Conservation (phyloP, 2,329 filamentous ascomycete species). For the Fusarium siculi region DNA sequence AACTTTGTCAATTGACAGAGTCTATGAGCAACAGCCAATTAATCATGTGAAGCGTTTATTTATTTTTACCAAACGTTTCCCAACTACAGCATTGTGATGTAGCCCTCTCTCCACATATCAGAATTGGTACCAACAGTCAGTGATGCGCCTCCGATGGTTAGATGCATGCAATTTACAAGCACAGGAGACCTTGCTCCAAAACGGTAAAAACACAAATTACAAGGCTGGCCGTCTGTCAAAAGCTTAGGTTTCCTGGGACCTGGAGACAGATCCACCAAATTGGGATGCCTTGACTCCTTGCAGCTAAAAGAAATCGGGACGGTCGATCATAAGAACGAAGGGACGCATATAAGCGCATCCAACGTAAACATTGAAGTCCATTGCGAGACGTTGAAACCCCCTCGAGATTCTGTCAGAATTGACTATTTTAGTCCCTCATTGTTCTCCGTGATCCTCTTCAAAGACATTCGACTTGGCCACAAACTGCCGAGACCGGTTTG, state of each 20-base stretch:
- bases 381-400: background rate
- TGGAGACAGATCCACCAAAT: conserved; percentile 36
- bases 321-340: conserved; percentile 27
- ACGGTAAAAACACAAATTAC: conserved; percentile 7
- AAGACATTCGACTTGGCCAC: conserved; percentile 17
- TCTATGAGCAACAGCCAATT: background rate
- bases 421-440: background rate
- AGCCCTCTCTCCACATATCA: background rate
- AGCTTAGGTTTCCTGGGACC: conserved; percentile 31
- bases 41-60: background rate
- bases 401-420: background rate
- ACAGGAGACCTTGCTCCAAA: conserved; percentile 28
- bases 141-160: conserved; percentile 18
- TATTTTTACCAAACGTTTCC: background rate
- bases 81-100: background rate
- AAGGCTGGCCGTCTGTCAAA: conserved; percentile 34
- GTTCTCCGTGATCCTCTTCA: background rate
- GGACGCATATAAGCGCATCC: conserved; percentile 11
- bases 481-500: conserved; percentile 31
- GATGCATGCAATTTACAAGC: conserved; percentile 36
- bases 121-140: conserved; percentile 3
- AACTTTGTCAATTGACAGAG: conserved; percentile 2
- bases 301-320: conserved; percentile 31
- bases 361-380: background rate
- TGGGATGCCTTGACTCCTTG: conserved; percentile 27